Evolutionary conservation across 768 basidiomycete species (phyloP).

Genomic region (Cystobasidium tubakii): DNA sequence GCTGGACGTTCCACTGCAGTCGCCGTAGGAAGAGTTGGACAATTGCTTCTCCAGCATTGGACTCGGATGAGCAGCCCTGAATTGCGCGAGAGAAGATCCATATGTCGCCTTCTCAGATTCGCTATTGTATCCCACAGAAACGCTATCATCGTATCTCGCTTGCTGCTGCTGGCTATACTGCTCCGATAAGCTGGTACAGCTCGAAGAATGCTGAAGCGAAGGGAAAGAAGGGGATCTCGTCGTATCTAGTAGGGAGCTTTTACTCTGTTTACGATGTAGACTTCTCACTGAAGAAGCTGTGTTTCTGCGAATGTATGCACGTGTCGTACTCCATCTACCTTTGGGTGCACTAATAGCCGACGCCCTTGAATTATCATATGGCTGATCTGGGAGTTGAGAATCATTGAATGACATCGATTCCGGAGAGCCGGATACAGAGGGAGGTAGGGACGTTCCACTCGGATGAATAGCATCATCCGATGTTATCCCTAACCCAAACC

Average conservation of each 20-base stretch:
- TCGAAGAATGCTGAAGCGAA: background rate
- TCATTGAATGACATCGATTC: background rate
- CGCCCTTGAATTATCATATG: background rate
- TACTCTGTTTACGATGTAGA: conserved; percentile 9
- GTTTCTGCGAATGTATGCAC: conserved; percentile 10
- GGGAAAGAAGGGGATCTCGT: background rate
- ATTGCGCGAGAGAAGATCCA: background rate
- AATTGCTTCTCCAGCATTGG: background rate
- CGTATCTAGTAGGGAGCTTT: background rate
- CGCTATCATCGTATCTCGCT: background rate
- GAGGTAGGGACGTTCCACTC: background rate
- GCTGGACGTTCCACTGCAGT: background rate
- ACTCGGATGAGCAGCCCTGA: background rate
- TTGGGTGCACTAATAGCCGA: background rate
- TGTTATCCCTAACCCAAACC: conserved; percentile 29
- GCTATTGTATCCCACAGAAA: background rate
- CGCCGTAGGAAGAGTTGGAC: background rate
- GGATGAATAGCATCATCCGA: conserved; percentile 33
- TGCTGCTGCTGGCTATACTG: background rate
- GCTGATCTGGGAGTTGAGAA: background rate
- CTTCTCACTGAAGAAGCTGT: conserved; percentile 3
- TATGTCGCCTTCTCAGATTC: background rate
- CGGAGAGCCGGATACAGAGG: background rate
- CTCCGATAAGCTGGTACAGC: background rate
- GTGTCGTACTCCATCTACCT: conserved; percentile 17